Percentiles rank a stretch among this genome's conserved stretches.
These are phyloP conservation scores for Aspergillus aculeatus DNA, from an alignment of 2,329 filamentous ascomycete genomes.

Conservation along the genomic window DNA sequence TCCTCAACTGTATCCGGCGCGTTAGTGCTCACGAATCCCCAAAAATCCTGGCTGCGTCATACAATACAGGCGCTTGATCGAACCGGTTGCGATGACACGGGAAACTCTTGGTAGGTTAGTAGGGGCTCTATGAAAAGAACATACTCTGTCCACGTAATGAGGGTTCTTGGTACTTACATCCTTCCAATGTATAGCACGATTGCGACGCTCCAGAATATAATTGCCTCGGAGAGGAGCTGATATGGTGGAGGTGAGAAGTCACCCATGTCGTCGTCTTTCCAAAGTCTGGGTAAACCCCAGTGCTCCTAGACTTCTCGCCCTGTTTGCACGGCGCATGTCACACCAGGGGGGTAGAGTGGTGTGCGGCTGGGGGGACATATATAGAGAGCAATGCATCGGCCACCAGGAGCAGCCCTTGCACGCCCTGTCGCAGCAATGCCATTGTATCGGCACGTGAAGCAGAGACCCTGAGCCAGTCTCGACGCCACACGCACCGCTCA, in stretches of 20 bases:
- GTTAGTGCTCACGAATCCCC: background rate
- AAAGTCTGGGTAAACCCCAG: background rate
- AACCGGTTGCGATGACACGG: constrained; percentile 29
- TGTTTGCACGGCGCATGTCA: background rate
- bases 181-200: background rate
- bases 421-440: background rate
- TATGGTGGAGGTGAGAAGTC: constrained; percentile 11
- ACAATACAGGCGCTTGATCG: constrained; percentile 30
- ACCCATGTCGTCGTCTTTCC: constrained; percentile 18
- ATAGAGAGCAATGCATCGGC: background rate
- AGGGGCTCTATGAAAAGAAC: background rate
- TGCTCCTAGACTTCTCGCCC: background rate
- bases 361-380: background rate
- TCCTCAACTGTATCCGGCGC: constrained; percentile 31
- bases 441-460: background rate
- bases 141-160: background rate
- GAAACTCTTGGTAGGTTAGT: constrained; percentile 21
- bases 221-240: constrained; percentile 22
- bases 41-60: constrained; percentile 8
- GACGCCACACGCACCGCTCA: background rate
- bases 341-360: background rate
- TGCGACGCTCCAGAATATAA: constrained; percentile 30
- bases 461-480: background rate
- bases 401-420: background rate
- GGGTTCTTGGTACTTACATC: background rate